A percentile compares a stretch with the other conserved stretches of the same genome.
Conservation (phyloP, 305 asterid genomes). For the Ajuga reptans region DNA sequence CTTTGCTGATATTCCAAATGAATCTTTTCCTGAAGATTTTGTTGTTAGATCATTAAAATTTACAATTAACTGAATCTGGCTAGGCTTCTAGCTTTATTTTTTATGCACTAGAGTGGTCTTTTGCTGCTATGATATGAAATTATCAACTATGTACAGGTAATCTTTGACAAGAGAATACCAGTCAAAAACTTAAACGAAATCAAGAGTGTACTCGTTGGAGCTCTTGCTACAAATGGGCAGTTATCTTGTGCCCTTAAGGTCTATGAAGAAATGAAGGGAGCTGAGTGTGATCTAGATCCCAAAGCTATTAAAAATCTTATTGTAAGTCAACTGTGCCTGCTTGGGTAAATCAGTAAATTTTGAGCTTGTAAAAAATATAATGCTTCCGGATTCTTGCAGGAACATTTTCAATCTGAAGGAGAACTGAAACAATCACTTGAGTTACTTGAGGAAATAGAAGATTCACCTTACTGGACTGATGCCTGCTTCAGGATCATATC, state of each 20-base stretch:
- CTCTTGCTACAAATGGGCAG: slow-evolving; percentile 82
- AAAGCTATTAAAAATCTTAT: slow-evolving; percentile 57
- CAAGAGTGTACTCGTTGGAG: slow-evolving; percentile 63
- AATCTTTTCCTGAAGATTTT: not conserved
- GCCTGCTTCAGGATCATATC: slow-evolving; percentile 61
- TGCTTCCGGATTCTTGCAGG: slow-evolving; percentile 34
- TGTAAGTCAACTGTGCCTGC: slow-evolving; percentile 41
- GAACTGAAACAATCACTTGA: slow-evolving; percentile 51
- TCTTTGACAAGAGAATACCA: slow-evolving; percentile 38
- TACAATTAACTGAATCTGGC: not conserved
- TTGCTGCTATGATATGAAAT: slow-evolving; percentile 17
- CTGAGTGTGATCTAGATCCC: slow-evolving; percentile 47
- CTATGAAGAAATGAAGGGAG: slow-evolving; percentile 59
- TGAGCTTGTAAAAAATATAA: slow-evolving; percentile 14
- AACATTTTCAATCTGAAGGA: slow-evolving; percentile 58
- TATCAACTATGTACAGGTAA: slow-evolving; percentile 42
- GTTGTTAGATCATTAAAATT: not conserved
- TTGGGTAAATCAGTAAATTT: slow-evolving; percentile 10
- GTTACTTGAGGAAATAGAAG: slow-evolving; percentile 56
- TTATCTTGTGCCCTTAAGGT: slow-evolving; percentile 58
- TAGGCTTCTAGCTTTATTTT: not conserved
- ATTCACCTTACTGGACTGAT: slow-evolving; percentile 53
- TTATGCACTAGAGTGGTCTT: not conserved
- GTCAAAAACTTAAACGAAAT: slow-evolving; percentile 50
- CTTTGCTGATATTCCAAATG: slow-evolving; percentile 12